Evolutionary conservation across 192 early-diverging fungal genomes (phyloP), one percentile per base, ranked within the genome.

Genomic region (Glomus cerebriforme): DNA sequence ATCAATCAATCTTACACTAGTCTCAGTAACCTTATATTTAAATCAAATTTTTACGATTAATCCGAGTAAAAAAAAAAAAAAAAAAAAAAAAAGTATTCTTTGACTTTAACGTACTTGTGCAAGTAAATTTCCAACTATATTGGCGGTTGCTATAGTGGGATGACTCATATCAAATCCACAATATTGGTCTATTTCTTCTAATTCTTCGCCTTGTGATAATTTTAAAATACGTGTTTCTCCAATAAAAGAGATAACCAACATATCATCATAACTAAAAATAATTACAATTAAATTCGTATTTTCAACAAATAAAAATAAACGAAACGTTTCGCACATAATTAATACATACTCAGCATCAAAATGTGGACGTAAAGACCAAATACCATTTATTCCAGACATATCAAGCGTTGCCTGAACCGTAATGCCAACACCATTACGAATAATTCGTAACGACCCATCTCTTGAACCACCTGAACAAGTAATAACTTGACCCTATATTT

Each of bases 361-460:
- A 0, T 74, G 73, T n/a, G 88, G 74, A 3, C 82, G 81, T 22
- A 95, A 79, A 32, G 92, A 87, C 95, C 95, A 97, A 0, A 96
- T 80, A 7, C 89, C 88, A 73, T 87, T 86, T 12, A 96, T 79
- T n/a, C 94, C 94, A 9, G 79, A 81, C 22, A 95, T 85, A 17
- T 88, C 85, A 31, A 94, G 34, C 1, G 81, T 76, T 2, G 86
- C 90, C 27, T 91, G 78, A 29, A 89, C 87, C n/a, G 89, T 88
- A 32, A 99, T 91, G 12, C 94, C 95, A 58, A 99, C 89, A 15
- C 98, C 97, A 81, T 94, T 95, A 62, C 93, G 88, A 54, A 99
- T 91, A 19, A 97, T 85, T 31, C 95, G 85, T 37, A 99, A 81
- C 0, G 90, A 89, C 4, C 95, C 94, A 79, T 90, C 89, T 65